A percentile compares a stretch with the other conserved stretches of the same genome.
phyloP scores from a whole-genome alignment of 192 early-diverging fungal species.

The Rhizoclosmatium globosum region DNA sequence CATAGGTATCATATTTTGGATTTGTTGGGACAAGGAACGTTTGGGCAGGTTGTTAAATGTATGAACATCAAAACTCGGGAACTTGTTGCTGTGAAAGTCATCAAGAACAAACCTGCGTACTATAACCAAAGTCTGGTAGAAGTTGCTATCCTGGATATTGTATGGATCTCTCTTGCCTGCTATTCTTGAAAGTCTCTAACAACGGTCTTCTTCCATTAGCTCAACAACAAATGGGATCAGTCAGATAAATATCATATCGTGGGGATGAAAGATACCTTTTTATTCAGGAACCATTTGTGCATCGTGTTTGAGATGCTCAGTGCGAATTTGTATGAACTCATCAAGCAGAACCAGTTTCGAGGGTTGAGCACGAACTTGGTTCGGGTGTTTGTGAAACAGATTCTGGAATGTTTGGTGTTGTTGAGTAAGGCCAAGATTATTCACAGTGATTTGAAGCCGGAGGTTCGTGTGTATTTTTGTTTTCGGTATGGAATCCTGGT shows the following conservation, averaged over 20 bases:
- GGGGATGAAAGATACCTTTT: constrained; percentile 90
- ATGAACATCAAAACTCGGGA: constrained; percentile 92
- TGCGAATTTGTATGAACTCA: constrained; percentile 97
- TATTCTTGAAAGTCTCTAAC: not conserved
- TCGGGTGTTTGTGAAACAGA: constrained; percentile 90
- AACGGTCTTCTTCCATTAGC: constrained; percentile 45
- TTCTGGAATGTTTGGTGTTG: constrained; percentile 89
- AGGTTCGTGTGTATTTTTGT: constrained; percentile 48
- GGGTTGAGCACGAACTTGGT: constrained; percentile 95
- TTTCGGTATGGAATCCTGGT: not conserved
- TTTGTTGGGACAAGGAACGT: constrained; percentile 94
- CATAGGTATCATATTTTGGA: constrained; percentile 91
- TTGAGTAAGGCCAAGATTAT: constrained; percentile 90
- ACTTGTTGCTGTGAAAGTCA: constrained; percentile 93
- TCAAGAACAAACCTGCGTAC: constrained; percentile 98
- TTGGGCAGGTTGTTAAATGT: constrained; percentile 99
- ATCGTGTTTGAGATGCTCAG: constrained; percentile 97
- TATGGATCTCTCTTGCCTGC: constrained; percentile 39
- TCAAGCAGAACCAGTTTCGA: constrained; percentile 96
- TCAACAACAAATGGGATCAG: constrained; percentile 89
- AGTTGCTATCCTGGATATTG: constrained; percentile 90
- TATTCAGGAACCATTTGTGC: constrained; percentile 92
- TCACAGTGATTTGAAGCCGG: constrained; percentile 98
- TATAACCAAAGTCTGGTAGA: constrained; percentile 98
- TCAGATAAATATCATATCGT: constrained; percentile 90